phyloP scores from a whole-genome alignment of 106 monocot genomes.

The Triglochin maritima region DNA sequence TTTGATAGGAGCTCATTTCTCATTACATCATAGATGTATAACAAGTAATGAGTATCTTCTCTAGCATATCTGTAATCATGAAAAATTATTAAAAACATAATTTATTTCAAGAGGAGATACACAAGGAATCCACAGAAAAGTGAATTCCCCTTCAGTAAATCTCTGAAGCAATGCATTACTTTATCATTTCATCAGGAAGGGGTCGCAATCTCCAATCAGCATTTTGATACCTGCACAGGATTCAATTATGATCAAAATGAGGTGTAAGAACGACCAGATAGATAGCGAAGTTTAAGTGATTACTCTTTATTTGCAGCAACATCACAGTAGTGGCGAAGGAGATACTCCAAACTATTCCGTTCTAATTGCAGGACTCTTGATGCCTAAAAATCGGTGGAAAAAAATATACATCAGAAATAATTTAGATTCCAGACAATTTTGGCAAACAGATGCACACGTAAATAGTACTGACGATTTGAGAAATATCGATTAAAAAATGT shows the following conservation, averaged over 20 bases:
- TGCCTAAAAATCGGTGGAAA: slow-evolving; percentile 22
- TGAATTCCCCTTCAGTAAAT: neutral
- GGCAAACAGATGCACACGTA: neutral
- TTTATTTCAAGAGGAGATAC: neutral
- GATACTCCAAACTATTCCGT: slow-evolving; percentile 83
- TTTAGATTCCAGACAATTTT: neutral
- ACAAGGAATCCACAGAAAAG: neutral
- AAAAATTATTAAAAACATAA: neutral
- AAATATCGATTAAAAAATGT: too few relatives aligned
- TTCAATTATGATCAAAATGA: neutral
- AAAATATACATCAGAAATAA: neutral
- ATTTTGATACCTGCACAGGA: slow-evolving; percentile 75
- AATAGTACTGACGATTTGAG: too few relatives aligned
- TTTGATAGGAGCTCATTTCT: slow-evolving; percentile 32
- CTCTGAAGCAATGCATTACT: slow-evolving; percentile 31
- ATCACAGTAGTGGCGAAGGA: slow-evolving; percentile 68
- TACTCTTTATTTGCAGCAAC: slow-evolving; percentile 97
- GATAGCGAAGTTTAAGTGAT: neutral
- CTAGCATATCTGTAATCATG: slow-evolving; percentile 67
- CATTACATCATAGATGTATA: slow-evolving; percentile 91
- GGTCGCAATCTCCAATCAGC: slow-evolving; percentile 97
- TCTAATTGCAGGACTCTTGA: slow-evolving; percentile 86
- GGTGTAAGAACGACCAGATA: neutral
- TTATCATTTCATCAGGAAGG: slow-evolving; percentile 78
- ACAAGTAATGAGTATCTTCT: slow-evolving; percentile 93